Percentiles rank a stretch among this genome's conserved stretches.
phyloP scores from a whole-genome alignment of 352 stramenopile genomes.

The Globisporangium canariense region DNA sequence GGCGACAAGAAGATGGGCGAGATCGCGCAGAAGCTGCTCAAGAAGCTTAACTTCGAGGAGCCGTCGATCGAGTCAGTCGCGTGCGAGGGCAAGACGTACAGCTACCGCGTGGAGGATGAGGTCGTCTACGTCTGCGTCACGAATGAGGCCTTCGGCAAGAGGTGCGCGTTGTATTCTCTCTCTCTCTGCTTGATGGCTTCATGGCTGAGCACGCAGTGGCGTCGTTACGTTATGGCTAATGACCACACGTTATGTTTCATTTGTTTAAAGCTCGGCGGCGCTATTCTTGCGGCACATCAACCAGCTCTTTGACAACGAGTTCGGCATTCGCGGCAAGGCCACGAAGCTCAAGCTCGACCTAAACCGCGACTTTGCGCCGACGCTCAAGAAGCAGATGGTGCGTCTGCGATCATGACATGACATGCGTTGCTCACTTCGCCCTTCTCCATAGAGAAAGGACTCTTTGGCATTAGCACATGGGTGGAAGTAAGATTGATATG shows the following conservation, averaged over 20 bases:
- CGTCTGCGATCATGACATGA: not conserved
- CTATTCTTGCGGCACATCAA: conserved; percentile 87
- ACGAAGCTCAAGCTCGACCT: conserved; percentile 88
- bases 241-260: not conserved
- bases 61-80: conserved; percentile 76
- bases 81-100: conserved; percentile 80
- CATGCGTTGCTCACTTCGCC: not conserved
- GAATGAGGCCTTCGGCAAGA: conserved; percentile 75
- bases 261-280: conserved; percentile 49
- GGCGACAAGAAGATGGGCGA: conserved; percentile 86
- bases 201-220: no score
- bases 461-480: no score
- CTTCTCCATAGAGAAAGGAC: no score
- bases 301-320: conserved; percentile 81
- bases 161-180: conserved; percentile 23
- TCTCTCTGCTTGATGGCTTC: no score
- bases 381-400: conserved; percentile 85
- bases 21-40: conserved; percentile 81
- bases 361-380: conserved; percentile 82
- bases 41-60: conserved; percentile 80
- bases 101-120: conserved; percentile 83
- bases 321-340: conserved; percentile 82
- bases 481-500: no score
- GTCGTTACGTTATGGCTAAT: not conserved
- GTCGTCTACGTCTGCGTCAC: conserved; percentile 85